Evolutionary conservation across 1,139 yeast species (phyloP).

Genomic region (Kodamaea ohmeri): DNA sequence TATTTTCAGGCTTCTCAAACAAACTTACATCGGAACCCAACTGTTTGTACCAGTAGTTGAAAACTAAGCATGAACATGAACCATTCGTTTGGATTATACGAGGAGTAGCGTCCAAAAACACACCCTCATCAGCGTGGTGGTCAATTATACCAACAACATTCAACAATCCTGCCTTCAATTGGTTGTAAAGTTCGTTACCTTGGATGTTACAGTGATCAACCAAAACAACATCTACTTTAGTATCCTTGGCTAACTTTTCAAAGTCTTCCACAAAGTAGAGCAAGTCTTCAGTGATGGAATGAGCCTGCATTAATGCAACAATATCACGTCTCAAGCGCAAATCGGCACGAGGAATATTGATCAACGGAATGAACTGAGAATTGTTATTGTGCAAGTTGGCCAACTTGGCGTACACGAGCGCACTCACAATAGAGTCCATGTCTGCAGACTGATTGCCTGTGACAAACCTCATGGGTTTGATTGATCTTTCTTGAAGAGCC

Average conservation of each 20-base stretch:
- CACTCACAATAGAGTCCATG: conserved; percentile 79
- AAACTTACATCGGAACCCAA: conserved; percentile 20
- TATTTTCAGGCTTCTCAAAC: conserved; percentile 15
- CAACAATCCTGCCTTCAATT: conserved; percentile 22
- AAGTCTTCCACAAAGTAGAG: conserved; percentile 70
- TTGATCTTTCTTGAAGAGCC: conserved; percentile 16
- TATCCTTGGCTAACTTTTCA: conserved; percentile 17
- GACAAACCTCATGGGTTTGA: conserved; percentile 44
- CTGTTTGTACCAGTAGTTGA: conserved; percentile 53
- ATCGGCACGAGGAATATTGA: conserved; percentile 70
- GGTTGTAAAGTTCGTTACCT: conserved; percentile 37
- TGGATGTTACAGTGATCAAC: conserved; percentile 84
- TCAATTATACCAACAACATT: conserved; percentile 67
- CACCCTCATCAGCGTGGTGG: conserved; percentile 77
- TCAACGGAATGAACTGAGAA: conserved; percentile 53
- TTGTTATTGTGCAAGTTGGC: conserved; percentile 25
- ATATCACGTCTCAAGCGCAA: conserved; percentile 72
- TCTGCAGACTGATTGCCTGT: conserved; percentile 87
- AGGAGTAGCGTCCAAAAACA: conserved; percentile 50
- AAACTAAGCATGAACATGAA: conserved; percentile 74
- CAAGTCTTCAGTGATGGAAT: conserved; percentile 46
- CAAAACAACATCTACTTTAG: conserved; percentile 44
- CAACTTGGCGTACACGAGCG: conserved; percentile 69
- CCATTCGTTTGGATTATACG: conserved; percentile 63
- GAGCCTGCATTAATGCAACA: conserved; percentile 46